These are phyloP conservation scores for Lyophyllum semitale DNA, from an alignment of 768 basidiomycete genomes.

Conservation along the genomic window DNA sequence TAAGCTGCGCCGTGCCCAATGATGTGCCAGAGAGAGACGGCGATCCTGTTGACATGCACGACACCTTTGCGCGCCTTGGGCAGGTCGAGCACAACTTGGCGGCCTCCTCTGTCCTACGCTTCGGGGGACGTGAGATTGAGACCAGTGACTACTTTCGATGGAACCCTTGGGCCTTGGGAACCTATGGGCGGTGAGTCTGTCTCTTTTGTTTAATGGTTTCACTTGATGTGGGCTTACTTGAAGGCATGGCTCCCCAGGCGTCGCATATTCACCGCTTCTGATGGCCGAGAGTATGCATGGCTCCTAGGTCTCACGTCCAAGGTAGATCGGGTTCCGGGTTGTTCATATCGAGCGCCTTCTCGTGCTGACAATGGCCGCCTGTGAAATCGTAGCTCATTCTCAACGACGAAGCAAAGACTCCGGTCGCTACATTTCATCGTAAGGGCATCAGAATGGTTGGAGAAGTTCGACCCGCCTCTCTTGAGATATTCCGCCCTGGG, in stretches of 20 bases:
- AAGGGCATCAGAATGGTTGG: conserved; percentile 14
- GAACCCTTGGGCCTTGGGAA: conserved; percentile 17
- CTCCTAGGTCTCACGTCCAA: conserved; percentile 8
- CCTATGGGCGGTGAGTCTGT: conserved; percentile 15
- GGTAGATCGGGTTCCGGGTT: conserved; percentile 3
- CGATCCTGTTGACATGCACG: conserved; percentile 4
- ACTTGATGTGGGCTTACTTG: neutral
- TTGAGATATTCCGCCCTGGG: conserved; percentile 21
- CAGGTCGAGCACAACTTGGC: conserved; percentile 15
- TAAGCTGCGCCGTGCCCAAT: conserved; percentile 13
- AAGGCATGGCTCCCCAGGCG: conserved; percentile 4
- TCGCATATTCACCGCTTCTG: conserved; percentile 22
- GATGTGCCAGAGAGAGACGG: neutral
- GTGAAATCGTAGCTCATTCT: neutral
- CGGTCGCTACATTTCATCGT: conserved; percentile 17
- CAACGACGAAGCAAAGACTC: conserved; percentile 6
- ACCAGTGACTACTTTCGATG: conserved; percentile 27
- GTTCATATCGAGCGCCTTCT: too few relatives aligned
- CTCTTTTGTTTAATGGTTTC: neutral
- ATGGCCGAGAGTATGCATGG: conserved; percentile 25
- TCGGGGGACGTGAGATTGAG: conserved; percentile 25
- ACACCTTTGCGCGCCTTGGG: conserved; percentile 12
- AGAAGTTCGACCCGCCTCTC: conserved; percentile 12
- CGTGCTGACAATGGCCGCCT: neutral
- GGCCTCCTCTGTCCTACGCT: conserved; percentile 29